Percentiles rank a stretch among this genome's conserved stretches.
Evolutionary conservation across 1,284 basidiomycete genomes (phyloP).

Genomic region (Puccinia polysora): DNA sequence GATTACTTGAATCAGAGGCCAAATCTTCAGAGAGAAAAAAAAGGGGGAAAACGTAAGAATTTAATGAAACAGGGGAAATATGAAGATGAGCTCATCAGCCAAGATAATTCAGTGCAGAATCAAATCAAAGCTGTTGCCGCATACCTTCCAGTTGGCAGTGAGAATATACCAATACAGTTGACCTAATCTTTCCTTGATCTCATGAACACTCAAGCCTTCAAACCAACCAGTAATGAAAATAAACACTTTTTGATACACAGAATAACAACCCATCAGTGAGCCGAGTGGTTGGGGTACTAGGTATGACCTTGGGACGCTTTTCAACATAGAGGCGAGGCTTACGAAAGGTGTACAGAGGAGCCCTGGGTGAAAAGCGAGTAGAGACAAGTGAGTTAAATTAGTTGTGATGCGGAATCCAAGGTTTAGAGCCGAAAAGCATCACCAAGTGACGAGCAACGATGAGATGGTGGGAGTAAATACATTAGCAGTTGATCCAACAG

Average conservation of each 20-base stretch:
- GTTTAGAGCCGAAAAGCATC: not conserved
- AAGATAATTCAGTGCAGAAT: not conserved
- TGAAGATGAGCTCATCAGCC: not conserved
- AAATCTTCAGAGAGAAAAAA: slow-evolving; percentile 8
- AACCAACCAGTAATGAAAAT: slow-evolving; percentile 30
- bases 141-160: slow-evolving; percentile 33
- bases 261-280: too few relatives aligned
- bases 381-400: not conserved
- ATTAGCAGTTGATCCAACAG: slow-evolving; percentile 28
- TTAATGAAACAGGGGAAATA: too few relatives aligned
- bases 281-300: not conserved
- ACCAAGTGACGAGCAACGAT: not conserved
- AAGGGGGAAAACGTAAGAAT: too few relatives aligned
- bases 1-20: slow-evolving; percentile 35
- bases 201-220: slow-evolving; percentile 22
- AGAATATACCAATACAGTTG: slow-evolving; percentile 24
- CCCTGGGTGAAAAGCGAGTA: not conserved
- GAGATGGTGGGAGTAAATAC: not conserved
- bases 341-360: slow-evolving; percentile 28
- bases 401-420: not conserved
- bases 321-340: not conserved
- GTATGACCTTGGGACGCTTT: not conserved
- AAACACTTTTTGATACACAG: slow-evolving; percentile 6
- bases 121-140: not conserved
- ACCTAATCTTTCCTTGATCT: slow-evolving; percentile 20